Evolutionary conservation across 2,329 filamentous ascomycete species (phyloP).

Genomic region (Pezicula rhizophila): DNA sequence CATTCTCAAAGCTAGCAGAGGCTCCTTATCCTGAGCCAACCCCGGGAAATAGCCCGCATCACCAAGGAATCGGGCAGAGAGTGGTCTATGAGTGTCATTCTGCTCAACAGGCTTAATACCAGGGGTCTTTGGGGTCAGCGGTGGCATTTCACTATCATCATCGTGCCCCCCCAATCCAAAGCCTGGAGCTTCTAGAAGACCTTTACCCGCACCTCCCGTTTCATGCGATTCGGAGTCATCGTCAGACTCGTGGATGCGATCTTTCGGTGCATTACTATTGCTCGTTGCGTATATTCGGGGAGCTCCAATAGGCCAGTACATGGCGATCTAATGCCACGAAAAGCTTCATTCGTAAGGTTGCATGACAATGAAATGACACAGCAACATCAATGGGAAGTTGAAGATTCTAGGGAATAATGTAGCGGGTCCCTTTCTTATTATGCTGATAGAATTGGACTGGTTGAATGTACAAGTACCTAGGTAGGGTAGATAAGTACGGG

Average conservation of each 20-base stretch:
- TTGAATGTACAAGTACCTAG: too few species aligned
- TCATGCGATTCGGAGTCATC: constrained; percentile 48
- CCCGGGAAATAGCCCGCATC: constrained; percentile 7
- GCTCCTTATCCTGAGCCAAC: constrained; percentile 42
- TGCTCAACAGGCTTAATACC: constrained; percentile 54
- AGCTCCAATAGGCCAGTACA: constrained; percentile 90
- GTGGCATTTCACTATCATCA: constrained; percentile 29
- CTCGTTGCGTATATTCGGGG: constrained; percentile 76
- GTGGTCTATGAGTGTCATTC: constrained; percentile 31
- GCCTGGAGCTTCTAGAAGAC: constrained; percentile 22
- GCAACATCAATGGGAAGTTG: neutral
- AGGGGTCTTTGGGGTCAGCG: constrained; percentile 50
- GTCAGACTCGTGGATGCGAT: constrained; percentile 48
- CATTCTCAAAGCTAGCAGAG: constrained; percentile 67
- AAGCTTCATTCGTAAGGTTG: constrained; percentile 27
- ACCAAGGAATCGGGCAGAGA: constrained; percentile 10
- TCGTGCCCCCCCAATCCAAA: constrained; percentile 19
- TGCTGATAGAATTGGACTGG: too few species aligned
- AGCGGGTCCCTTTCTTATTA: too few species aligned
- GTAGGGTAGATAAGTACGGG: too few species aligned
- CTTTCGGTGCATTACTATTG: constrained; percentile 51
- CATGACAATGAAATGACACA: constrained; percentile 24
- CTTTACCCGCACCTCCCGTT: constrained; percentile 30
- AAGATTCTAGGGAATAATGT: neutral
- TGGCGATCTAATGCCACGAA: constrained; percentile 38